phyloP scores from a whole-genome alignment of 164 flowering plant species.

The Nymphaea thermarum region DNA sequence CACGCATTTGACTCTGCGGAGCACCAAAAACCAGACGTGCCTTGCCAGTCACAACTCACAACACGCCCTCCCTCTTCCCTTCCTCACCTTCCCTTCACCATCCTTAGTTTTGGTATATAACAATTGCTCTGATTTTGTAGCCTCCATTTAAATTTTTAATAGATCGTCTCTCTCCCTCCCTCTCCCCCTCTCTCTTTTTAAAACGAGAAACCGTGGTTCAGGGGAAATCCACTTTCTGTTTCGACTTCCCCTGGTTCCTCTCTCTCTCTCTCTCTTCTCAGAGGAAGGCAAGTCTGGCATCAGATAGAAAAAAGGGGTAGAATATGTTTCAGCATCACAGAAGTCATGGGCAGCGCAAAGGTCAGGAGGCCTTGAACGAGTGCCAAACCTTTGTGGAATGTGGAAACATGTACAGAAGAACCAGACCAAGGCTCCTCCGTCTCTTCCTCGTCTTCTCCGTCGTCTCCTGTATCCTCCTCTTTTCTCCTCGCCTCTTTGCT shows the following conservation, averaged over 20 bases:
- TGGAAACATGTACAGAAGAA: conserved; percentile 23
- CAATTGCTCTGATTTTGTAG: not conserved
- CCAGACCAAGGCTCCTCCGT: conserved; percentile 42
- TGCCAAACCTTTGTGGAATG: conserved; percentile 15
- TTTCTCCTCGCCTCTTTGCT: conserved; percentile 33
- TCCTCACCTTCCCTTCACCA: not conserved
- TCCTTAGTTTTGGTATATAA: not conserved
- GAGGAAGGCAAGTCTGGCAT: not conserved
- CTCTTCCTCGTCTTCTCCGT: conserved; percentile 41
- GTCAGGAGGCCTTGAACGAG: conserved; percentile 9
- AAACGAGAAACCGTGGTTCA: no score
- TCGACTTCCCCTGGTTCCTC: not conserved
- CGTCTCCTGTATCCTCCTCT: conserved; percentile 39
- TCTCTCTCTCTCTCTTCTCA: conserved; percentile 2
- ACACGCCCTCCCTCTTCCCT: not conserved
- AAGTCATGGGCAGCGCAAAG: conserved; percentile 15
- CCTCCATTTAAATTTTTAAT: not conserved
- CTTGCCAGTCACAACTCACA: not conserved
- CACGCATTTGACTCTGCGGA: not conserved
- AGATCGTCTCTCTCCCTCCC: not conserved
- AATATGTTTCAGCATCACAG: conserved; percentile 48
- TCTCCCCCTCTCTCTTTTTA: not conserved
- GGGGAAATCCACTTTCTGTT: not conserved
- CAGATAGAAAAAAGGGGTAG: not conserved
- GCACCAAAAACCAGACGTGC: no score